Conservation (phyloP, 208 protist species). For the Trypanosoma caninum region DNA sequence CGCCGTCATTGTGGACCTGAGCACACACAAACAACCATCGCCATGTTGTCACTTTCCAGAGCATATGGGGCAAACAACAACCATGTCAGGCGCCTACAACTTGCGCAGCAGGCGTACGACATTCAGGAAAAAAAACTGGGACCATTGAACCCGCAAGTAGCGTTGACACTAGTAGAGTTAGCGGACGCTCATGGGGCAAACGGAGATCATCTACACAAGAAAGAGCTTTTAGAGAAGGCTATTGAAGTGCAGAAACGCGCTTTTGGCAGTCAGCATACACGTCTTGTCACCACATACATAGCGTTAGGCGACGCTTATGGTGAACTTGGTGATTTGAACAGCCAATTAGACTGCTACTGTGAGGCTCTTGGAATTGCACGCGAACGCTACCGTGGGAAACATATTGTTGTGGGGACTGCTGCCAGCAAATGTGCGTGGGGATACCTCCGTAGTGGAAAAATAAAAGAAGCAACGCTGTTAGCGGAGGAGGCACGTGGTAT, state of each 20-base stretch:
- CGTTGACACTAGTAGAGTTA: slow-evolving; percentile 66
- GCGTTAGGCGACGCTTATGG: slow-evolving; percentile 65
- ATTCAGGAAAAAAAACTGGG: slow-evolving; percentile 76
- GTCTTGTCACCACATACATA: slow-evolving; percentile 72
- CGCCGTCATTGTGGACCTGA: slow-evolving; percentile 68
- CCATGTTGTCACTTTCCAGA: slow-evolving; percentile 62
- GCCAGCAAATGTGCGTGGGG: slow-evolving; percentile 56
- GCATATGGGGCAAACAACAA: slow-evolving; percentile 65
- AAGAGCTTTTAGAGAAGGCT: slow-evolving; percentile 68
- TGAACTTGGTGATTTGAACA: slow-evolving; percentile 47
- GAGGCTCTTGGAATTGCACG: slow-evolving; percentile 69
- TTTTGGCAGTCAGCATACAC: slow-evolving; percentile 71
- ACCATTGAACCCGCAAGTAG: slow-evolving; percentile 71
- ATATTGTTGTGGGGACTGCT: slow-evolving; percentile 62
- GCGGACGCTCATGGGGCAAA: slow-evolving; percentile 64
- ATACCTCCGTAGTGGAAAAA: slow-evolving; percentile 42
- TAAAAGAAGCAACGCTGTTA: slow-evolving; percentile 38
- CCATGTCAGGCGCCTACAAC: slow-evolving; percentile 50
- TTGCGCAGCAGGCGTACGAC: slow-evolving; percentile 55
- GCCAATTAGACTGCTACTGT: slow-evolving; percentile 61
- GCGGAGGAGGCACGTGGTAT: slow-evolving; percentile 45
- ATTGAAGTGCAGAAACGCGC: slow-evolving; percentile 75
- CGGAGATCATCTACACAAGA: slow-evolving; percentile 61
- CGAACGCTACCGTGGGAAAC: slow-evolving; percentile 53
- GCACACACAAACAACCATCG: slow-evolving; percentile 74